Evolutionary conservation across 2,329 filamentous ascomycete genomes (phyloP), one percentile per base, ranked within the genome.

Genomic region (Albifimbria verrucaria): DNA sequence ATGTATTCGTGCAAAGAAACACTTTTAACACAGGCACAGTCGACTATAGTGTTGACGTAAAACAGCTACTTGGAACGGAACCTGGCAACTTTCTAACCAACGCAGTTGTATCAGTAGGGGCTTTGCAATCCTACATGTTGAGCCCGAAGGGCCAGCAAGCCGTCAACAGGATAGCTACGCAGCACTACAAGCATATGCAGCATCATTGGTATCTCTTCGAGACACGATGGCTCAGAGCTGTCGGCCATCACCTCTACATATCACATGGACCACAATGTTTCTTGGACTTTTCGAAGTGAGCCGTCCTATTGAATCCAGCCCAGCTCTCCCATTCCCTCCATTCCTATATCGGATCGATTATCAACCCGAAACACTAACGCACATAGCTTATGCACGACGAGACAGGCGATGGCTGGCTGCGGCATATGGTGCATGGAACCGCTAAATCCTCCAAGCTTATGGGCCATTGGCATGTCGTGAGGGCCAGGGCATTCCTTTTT

Each of bases 361-460:
- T n/a, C n/a, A n/a, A n/a, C n/a, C n/a, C n/a, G n/a, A n/a, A n/a
- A n/a, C n/a, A n/a, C n/a, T n/a, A n/a, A n/a, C n/a, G n/a, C n/a
- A n/a, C n/a, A n/a, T n/a, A 71, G 69, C 61, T 71, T 2, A 65
- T 71, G 60, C 64, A 59, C 1, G 68, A 70, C 23, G 52, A 60
- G 0, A 65, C 67, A 0, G 69, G 66, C 0, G 54, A 64, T 18
- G 67, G 65, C 0, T 71, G 69, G 69, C 28, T 69, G 4, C 66
- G 68, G 6, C 69, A 71, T 11, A 59, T 71, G 22, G 63, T 71
- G 0, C 64, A 69, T 22, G 69, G 69, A 7, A 71, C 69, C 0
- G 62, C 65, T 0, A 67, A 55, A 1, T 68, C 69, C 55, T 71
- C 1, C 51, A 68, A 2, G 66, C 67, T 0, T 59, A 53, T 3